Percentiles rank a stretch among this genome's conserved stretches.
These are phyloP conservation scores for Cardamine chenopodiifolia DNA, from an alignment of 345 rosid species.

Conservation along the genomic window DNA sequence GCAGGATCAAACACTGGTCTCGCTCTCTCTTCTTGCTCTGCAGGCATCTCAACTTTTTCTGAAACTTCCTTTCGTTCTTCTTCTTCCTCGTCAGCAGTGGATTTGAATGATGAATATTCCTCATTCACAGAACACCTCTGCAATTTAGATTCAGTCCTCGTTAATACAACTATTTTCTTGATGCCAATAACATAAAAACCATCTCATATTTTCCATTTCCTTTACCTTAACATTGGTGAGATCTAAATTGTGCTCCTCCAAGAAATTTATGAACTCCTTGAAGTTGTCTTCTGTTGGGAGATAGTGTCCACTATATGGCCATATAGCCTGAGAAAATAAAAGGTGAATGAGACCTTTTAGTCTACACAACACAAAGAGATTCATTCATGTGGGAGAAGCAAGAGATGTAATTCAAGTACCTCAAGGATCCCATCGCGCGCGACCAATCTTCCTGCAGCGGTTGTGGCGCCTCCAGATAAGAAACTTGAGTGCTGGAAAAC, in stretches of 20 bases:
- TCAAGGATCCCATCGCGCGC: conserved; percentile 61
- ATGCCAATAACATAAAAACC: conserved; percentile 13
- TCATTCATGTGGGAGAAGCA: conserved; percentile 1
- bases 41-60: conserved; percentile 31
- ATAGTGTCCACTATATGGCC: conserved; percentile 81
- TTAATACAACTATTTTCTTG: conserved; percentile 16
- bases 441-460: conserved; percentile 66
- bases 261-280: conserved; percentile 55
- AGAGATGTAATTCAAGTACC: conserved; percentile 36
- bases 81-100: conserved; percentile 24
- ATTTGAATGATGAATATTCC: conserved; percentile 49
- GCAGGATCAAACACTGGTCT: conserved; percentile 45
- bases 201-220: neutral
- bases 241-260: conserved; percentile 61
- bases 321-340: conserved; percentile 51
- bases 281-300: conserved; percentile 72
- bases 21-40: conserved; percentile 31
- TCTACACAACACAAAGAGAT: conserved; percentile 3
- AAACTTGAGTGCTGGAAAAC: conserved; percentile 70
- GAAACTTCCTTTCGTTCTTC: conserved; percentile 33
- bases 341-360: conserved; percentile 2
- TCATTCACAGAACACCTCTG: conserved; percentile 65
- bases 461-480: conserved; percentile 69
- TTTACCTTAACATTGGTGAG: conserved; percentile 64
- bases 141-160: conserved; percentile 7